A percentile compares a stretch with the other conserved stretches of the same genome.
phyloP scores from a whole-genome alignment of 352 stramenopile genomes.

The Phytophthora agathidicida region DNA sequence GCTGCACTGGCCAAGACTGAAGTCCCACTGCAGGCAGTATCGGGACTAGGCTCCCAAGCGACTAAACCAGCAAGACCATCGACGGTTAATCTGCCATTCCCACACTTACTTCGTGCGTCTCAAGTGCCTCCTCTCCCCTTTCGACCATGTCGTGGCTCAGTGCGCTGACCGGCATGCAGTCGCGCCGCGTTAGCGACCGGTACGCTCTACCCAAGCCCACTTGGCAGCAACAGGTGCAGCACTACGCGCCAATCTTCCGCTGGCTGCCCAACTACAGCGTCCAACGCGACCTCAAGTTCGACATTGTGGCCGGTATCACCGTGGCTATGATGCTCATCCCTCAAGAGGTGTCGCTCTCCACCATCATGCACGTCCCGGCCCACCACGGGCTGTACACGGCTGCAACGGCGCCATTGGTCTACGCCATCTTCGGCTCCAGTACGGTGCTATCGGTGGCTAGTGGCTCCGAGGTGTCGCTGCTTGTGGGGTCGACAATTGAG shows the following conservation, averaged over 20 bases:
- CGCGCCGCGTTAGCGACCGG: constrained; percentile 12
- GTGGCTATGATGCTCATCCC: constrained; percentile 25
- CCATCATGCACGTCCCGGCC: constrained; percentile 18
- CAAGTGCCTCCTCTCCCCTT: neutral
- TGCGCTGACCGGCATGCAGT: constrained; percentile 7
- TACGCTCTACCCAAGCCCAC: constrained; percentile 16
- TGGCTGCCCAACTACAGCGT: constrained; percentile 29
- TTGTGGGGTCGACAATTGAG: constrained; percentile 16
- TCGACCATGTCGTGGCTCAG: constrained; percentile 9
- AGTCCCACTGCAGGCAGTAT: constrained; percentile 2
- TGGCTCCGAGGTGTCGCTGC: constrained; percentile 21
- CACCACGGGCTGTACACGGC: constrained; percentile 24
- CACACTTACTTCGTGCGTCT: neutral
- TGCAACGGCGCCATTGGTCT: constrained; percentile 14
- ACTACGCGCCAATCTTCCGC: constrained; percentile 24
- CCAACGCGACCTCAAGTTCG: constrained; percentile 25
- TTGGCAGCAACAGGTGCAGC: constrained; percentile 21
- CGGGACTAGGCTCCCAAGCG: neutral
- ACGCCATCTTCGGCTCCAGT: constrained; percentile 27
- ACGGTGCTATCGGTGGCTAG: constrained; percentile 20
- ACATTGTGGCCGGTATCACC: constrained; percentile 19
- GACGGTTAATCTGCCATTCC: constrained; percentile 7
- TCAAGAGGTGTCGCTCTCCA: constrained; percentile 15
- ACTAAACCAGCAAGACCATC: too few species aligned
- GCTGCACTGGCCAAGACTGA: constrained; percentile 1